phyloP scores from a whole-genome alignment of 768 basidiomycete species.

The Boletus vermiculosoides region DNA sequence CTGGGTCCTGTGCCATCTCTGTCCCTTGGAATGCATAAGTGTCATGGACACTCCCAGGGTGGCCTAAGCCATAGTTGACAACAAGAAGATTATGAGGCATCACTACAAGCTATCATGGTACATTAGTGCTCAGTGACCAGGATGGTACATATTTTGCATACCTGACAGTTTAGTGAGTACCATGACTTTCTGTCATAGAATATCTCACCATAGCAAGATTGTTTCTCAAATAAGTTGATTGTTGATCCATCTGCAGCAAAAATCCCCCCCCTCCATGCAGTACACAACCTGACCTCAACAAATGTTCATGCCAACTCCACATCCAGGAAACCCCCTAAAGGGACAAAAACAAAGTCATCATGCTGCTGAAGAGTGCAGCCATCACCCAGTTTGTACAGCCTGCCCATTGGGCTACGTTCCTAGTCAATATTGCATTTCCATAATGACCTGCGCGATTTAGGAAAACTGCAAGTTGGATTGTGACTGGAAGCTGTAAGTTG shows the following conservation, averaged over 20 bases:
- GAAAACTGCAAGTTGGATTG: constrained; percentile 29
- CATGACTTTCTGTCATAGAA: constrained; percentile 17
- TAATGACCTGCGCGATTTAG: constrained; percentile 24
- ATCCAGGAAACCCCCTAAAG: background rate
- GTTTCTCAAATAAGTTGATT: constrained; percentile 13
- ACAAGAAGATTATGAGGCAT: too few species aligned
- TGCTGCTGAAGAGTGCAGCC: background rate
- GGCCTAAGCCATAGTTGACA: too few species aligned
- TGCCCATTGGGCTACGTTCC: constrained; percentile 12
- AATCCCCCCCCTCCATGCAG: constrained; percentile 24
- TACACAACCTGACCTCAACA: background rate
- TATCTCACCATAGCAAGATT: background rate
- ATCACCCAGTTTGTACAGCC: constrained; percentile 3
- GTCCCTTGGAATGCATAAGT: constrained; percentile 5
- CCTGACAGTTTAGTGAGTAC: constrained; percentile 22
- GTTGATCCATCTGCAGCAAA: constrained; percentile 37
- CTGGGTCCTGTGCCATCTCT: background rate
- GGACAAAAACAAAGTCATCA: background rate
- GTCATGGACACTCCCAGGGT: constrained; percentile 9
- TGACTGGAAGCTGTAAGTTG: constrained; percentile 24
- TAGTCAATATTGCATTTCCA: constrained; percentile 18
- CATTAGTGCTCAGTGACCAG: too few species aligned
- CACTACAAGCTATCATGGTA: too few species aligned
- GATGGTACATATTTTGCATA: background rate
- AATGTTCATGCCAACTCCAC: background rate